Evolutionary conservation across 2,329 filamentous ascomycete genomes (phyloP).

Genomic region (Epichloe gansuensis): DNA sequence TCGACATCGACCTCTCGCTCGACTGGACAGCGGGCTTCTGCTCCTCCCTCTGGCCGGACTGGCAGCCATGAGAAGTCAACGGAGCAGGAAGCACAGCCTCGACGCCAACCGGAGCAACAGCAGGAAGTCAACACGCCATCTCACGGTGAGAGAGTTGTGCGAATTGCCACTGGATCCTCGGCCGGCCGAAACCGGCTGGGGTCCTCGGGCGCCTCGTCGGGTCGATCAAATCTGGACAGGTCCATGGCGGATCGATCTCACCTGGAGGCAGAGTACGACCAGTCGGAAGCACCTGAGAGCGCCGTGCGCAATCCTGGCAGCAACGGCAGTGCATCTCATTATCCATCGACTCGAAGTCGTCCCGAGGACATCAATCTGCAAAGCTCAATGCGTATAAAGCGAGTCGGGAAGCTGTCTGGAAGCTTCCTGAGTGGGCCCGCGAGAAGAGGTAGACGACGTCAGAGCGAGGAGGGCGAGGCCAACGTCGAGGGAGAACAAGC

Average conservation of each 20-base stretch:
- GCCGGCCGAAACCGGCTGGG: conserved; percentile 27
- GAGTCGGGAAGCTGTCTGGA: conserved; percentile 62
- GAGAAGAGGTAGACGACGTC: conserved; percentile 56
- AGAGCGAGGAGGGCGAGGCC: conserved; percentile 49
- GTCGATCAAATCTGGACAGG: conserved; percentile 22
- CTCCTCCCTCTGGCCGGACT: conserved; percentile 24
- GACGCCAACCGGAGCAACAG: conserved; percentile 22
- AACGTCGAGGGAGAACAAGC: conserved; percentile 30
- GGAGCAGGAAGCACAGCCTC: conserved; percentile 23
- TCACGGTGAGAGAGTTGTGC: conserved; percentile 39
- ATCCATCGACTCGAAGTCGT: conserved; percentile 36
- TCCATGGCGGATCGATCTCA: conserved; percentile 22
- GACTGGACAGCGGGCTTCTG: conserved; percentile 14
- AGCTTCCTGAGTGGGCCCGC: conserved; percentile 72
- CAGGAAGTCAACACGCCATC: conserved; percentile 42
- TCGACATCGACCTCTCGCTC: conserved; percentile 38
- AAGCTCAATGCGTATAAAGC: conserved; percentile 66
- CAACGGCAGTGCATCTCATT: conserved; percentile 41
- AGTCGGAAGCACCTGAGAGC: conserved; percentile 37
- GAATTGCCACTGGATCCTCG: conserved; percentile 41
- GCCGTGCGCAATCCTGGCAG: conserved; percentile 34
- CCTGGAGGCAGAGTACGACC: conserved; percentile 33
- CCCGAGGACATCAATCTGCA: conserved; percentile 57
- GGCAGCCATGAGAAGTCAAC: conserved; percentile 28
- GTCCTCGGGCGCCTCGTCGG: conserved; percentile 25